Evolutionary conservation across 2,329 filamentous ascomycete species (phyloP).

Genomic region (Atkinsonella texensis): DNA sequence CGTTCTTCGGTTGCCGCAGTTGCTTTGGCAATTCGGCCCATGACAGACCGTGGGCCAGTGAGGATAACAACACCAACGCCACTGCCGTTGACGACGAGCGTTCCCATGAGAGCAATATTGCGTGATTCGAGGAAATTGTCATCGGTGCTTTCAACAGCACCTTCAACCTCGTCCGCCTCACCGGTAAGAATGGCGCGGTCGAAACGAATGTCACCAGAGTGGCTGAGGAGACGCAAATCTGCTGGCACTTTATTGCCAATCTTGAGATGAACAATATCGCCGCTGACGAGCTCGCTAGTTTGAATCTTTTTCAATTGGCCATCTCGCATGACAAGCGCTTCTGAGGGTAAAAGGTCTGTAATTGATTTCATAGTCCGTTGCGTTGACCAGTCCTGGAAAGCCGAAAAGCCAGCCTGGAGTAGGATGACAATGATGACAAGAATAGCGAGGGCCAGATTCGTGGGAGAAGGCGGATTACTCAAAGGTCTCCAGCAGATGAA

Average conservation of each 20-base stretch:
- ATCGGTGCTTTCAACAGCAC: slow-evolving; percentile 26
- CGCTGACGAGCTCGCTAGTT: slow-evolving; percentile 30
- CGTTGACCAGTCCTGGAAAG: slow-evolving; percentile 36
- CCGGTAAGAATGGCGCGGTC: slow-evolving; percentile 30
- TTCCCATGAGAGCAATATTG: slow-evolving; percentile 32
- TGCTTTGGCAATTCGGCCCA: slow-evolving; percentile 28
- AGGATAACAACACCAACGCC: slow-evolving; percentile 27
- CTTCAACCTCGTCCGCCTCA: slow-evolving; percentile 30
- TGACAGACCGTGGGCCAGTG: slow-evolving; percentile 27
- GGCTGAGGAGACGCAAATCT: slow-evolving; percentile 30
- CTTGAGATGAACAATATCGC: slow-evolving; percentile 32
- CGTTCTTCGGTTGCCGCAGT: slow-evolving; percentile 25
- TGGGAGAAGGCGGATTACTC: slow-evolving; percentile 28
- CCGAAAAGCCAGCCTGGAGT: slow-evolving; percentile 32
- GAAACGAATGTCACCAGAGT: slow-evolving; percentile 30
- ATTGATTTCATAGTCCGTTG: slow-evolving; percentile 35
- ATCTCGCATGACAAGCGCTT: slow-evolving; percentile 31
- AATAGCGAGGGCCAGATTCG: slow-evolving; percentile 33
- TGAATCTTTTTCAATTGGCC: slow-evolving; percentile 28
- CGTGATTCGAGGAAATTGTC: slow-evolving; percentile 29
- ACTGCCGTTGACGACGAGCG: slow-evolving; percentile 27
- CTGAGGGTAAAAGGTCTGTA: slow-evolving; percentile 30
- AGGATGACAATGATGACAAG: slow-evolving; percentile 35
- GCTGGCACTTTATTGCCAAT: slow-evolving; percentile 37
- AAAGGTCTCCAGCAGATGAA: slow-evolving; percentile 36